Conservation (phyloP, 345 rosid species). For the Salix exigua region DNA sequence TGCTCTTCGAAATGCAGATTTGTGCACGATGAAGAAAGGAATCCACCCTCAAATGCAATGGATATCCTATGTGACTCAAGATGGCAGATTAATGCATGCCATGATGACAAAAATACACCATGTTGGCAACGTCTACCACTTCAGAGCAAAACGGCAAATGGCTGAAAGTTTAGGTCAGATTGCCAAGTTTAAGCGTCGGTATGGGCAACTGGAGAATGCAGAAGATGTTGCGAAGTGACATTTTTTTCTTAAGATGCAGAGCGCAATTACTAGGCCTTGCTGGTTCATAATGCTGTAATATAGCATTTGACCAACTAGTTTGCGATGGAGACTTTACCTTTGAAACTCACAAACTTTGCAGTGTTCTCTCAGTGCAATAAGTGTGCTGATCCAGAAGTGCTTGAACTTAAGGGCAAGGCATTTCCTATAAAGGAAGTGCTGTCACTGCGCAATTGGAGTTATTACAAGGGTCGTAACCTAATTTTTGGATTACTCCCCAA, state of each 20-base stretch:
- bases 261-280: neutral
- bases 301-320: neutral
- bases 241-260: neutral
- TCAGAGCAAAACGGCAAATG: conserved; percentile 83
- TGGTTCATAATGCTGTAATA: neutral
- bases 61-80: conserved; percentile 88
- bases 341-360: neutral
- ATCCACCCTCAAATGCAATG: conserved; percentile 94
- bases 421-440: neutral
- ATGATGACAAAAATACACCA: conserved; percentile 88
- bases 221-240: conserved; percentile 32
- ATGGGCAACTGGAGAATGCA: conserved; percentile 43
- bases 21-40: conserved; percentile 73
- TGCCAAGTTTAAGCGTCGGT: conserved; percentile 79
- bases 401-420: neutral
- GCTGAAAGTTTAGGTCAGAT: conserved; percentile 81
- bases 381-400: neutral
- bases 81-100: conserved; percentile 80
- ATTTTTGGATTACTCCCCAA: no score
- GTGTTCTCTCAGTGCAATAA: neutral
- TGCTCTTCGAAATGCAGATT: conserved; percentile 3
- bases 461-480: no score
- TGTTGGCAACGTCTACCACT: conserved; percentile 79
- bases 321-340: neutral
- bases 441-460: neutral